Evolutionary conservation across 305 asterid genomes (phyloP), one percentile per base, ranked within the genome.

Genomic region (Andrographis paniculata): DNA sequence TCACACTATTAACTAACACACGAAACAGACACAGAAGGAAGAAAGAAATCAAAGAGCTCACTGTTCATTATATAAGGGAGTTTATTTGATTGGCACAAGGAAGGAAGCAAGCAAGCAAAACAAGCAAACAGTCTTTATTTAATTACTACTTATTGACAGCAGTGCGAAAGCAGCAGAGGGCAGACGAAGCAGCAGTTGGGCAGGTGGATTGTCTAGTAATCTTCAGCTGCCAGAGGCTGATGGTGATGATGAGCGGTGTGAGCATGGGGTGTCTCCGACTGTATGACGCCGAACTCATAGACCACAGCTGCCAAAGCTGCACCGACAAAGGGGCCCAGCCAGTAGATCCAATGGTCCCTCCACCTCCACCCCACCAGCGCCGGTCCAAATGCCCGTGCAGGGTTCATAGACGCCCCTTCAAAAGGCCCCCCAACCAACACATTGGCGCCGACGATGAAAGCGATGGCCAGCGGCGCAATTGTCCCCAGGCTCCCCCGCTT

Each of bases 341-440:
- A 85, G 43, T 79, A 88, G 64, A 88, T 62, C 97, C 97, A 85
- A 23, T 88, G 95, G 68, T 79, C 18, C 35, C 49, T 66, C 97
- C 97, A 88, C 54, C 94, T 70, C 95, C 97, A 88, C 0, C 97
- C 95, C 17, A 85, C 91, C 9, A 88, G 40, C 0, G 97, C 93
- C 0, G 95, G 97, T 6, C 95, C 97, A 11, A 88, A 88, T 0
- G 97, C 94, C 47, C 93, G 57, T 0, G 97, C 97, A 0, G 94
- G 97, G 60, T 88, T 88, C 95, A 84, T 84, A 0, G 95, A 48
- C 1, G 91, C 95, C 2, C 95, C 97, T 1, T 70, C 80, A n/a
- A 81, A 88, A 0, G 97, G 95, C n/a, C 94, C 97, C 2, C 97
- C 97, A 3, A 79, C 95, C 1, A 88, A 69, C 13, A 67, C 42